These are phyloP conservation scores for Claviceps spartinae DNA, from an alignment of 2,329 filamentous ascomycete species.

Conservation along the genomic window DNA sequence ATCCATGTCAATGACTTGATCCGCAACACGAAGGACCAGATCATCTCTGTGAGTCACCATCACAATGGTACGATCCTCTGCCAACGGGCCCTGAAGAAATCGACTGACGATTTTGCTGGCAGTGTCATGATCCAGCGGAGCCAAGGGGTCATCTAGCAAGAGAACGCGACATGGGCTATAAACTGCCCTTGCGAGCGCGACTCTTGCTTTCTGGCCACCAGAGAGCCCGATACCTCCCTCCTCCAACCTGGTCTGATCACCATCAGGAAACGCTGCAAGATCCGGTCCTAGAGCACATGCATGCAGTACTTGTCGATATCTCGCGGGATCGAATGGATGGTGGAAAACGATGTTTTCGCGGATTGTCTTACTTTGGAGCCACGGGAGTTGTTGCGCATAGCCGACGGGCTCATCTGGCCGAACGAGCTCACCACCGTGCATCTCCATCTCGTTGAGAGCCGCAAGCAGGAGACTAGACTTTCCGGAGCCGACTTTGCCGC, in stretches of 20 bases:
- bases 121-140: slow-evolving; percentile 49
- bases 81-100: slow-evolving; percentile 44
- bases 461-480: slow-evolving; percentile 48
- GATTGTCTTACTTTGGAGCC: slow-evolving; percentile 53
- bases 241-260: slow-evolving; percentile 45
- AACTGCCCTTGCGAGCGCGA: slow-evolving; percentile 47
- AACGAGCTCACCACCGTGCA: slow-evolving; percentile 35
- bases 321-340: slow-evolving; percentile 34
- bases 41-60: slow-evolving; percentile 72
- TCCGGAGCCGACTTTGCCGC: slow-evolving; percentile 46
- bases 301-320: slow-evolving; percentile 47
- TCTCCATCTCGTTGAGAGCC: slow-evolving; percentile 53
- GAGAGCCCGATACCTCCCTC: slow-evolving; percentile 50
- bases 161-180: slow-evolving; percentile 45
- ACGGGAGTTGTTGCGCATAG: slow-evolving; percentile 47
- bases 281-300: slow-evolving; percentile 46
- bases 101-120: slow-evolving; percentile 48
- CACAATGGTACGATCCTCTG: slow-evolving; percentile 55
- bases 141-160: slow-evolving; percentile 49
- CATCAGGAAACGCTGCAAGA: slow-evolving; percentile 39
- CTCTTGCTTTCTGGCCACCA: slow-evolving; percentile 49
- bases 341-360: slow-evolving; percentile 53
- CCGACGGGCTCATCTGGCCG: slow-evolving; percentile 37
- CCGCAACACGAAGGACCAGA: slow-evolving; percentile 57
- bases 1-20: slow-evolving; percentile 58